These are phyloP conservation scores for Tuber brumale DNA, from an alignment of 495 filamentous ascomycete genomes.

Conservation along the genomic window DNA sequence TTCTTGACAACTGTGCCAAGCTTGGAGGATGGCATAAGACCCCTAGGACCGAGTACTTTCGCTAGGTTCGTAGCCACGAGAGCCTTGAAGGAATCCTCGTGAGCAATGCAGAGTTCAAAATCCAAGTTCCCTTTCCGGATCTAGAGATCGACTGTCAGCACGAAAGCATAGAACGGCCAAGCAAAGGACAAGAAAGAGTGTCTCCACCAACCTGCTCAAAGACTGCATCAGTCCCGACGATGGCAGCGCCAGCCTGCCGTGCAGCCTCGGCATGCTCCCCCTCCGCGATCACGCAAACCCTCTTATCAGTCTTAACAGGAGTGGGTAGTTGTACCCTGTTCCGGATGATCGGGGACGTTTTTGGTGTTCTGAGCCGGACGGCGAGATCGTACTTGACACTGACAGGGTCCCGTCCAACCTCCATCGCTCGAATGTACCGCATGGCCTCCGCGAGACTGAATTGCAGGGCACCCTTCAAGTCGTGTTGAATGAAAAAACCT, in stretches of 20 bases:
- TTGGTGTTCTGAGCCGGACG: conserved; percentile 67
- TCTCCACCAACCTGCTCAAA: conserved; percentile 52
- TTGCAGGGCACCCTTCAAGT: conserved; percentile 58
- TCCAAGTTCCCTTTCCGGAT: conserved; percentile 51
- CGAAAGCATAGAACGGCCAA: not conserved
- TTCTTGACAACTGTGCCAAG: conserved; percentile 78
- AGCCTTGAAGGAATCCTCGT: conserved; percentile 63
- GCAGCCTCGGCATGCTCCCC: conserved; percentile 51
- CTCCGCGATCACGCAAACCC: conserved; percentile 42
- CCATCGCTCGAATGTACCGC: conserved; percentile 85
- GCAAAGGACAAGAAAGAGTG: not conserved
- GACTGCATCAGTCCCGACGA: conserved; percentile 77
- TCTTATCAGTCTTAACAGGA: conserved; percentile 52
- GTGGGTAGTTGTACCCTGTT: conserved; percentile 83
- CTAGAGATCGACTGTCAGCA: conserved; percentile 17
- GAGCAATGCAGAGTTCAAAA: conserved; percentile 85
- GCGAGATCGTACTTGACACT: conserved; percentile 79
- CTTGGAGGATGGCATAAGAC: conserved; percentile 87
- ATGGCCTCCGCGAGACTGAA: conserved; percentile 87
- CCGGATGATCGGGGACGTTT: conserved; percentile 77
- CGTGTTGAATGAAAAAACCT: conserved; percentile 56
- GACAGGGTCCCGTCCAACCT: conserved; percentile 73
- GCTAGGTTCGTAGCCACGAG: conserved; percentile 53
- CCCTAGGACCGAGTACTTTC: conserved; percentile 75
- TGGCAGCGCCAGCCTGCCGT: conserved; percentile 62